Evolutionary conservation across 164 flowering plant species (phyloP), one percentile per base, ranked within the genome.

Genomic region (Vitis riparia): DNA sequence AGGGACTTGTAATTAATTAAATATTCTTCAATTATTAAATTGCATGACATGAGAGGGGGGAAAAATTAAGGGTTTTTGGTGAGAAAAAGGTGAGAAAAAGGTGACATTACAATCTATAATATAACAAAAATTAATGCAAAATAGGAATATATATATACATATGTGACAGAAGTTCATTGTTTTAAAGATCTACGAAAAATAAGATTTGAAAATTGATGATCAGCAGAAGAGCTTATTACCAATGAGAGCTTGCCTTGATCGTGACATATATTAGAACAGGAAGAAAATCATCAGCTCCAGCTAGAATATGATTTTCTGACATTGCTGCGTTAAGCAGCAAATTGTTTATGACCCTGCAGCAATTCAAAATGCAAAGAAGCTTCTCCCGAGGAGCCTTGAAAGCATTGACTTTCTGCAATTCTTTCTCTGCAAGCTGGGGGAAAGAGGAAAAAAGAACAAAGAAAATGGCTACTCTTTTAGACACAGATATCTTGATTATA

Each of bases 171-270:
- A 37, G 44, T 37, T 23, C 27, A 23, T 23, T 23, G 27, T 23
- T 23, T 23, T 23, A 23, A 23, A 23, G 27, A 23, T 23, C 27
- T 23, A 23, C 27, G 44, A 3, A 37, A 32, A 37, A 3, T 37
- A 37, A 57, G 27, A 53, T 51, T 56, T 11, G 55, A 17, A 37
- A 48, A 61, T 67, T 19, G n/a, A 65, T 65, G 11, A 64, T 68
- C 16, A 58, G 68, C 61, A 80, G 74, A 75, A 66, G 29, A 66
- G 69, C 73, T 68, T 74, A 83, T 82, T 86, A 84, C 88, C 85
- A 79, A 82, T 76, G 69, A 80, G 76, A 65, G 76, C 90, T 84
- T 85, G 87, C 90, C 90, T 87, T 87, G 85, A 85, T 85, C 55
- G 81, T 77, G 55, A 85, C 77, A 68, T 85, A 87, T 60, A 87